phyloP scores from a whole-genome alignment of 306 rosid species.

The Cotoneaster glaucophyllus region DNA sequence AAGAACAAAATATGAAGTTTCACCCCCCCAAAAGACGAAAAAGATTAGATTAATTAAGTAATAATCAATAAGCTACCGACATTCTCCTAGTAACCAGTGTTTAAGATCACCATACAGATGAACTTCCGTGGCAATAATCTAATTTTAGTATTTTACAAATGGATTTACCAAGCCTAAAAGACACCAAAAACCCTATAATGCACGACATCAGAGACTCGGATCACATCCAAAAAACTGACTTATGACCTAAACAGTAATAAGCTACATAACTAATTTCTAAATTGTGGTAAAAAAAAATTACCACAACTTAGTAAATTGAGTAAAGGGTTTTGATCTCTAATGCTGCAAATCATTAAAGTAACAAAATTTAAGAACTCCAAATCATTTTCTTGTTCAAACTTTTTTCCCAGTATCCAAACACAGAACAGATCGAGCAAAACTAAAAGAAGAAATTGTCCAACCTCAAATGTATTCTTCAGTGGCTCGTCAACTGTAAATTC shows the following conservation, averaged over 20 bases:
- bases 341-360: background rate
- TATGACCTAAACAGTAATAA: background rate
- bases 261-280: slow-evolving; percentile 3
- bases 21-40: background rate
- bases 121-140: background rate
- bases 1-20: background rate
- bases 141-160: background rate
- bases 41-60: background rate
- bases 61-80: background rate
- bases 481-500: slow-evolving; percentile 61
- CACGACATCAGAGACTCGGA: slow-evolving; percentile 5
- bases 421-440: slow-evolving; percentile 22
- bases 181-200: background rate
- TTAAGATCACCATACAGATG: background rate
- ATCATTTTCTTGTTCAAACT: background rate
- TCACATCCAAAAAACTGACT: background rate
- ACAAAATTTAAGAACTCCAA: slow-evolving; percentile 2
- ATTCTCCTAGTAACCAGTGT: background rate
- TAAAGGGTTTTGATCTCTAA: background rate
- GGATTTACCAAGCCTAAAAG: background rate
- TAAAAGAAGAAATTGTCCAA: slow-evolving; percentile 10
- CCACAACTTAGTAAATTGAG: background rate
- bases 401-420: slow-evolving; percentile 6
- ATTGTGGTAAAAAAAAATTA: background rate
- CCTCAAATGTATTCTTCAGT: slow-evolving; percentile 68